phyloP scores from a whole-genome alignment of 345 rosid genomes.

The Moricandia arvensis region DNA sequence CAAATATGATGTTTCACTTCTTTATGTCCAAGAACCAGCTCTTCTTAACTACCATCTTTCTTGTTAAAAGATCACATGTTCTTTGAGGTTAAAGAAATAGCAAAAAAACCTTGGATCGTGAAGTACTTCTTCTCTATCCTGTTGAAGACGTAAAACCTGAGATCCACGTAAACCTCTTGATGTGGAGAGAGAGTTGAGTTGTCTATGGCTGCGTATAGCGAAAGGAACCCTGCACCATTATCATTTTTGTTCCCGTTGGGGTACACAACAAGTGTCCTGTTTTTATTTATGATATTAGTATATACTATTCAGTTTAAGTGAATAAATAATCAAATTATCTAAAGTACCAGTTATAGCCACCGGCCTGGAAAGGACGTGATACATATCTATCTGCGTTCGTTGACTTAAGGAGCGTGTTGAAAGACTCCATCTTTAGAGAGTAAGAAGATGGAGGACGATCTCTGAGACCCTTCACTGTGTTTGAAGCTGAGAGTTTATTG shows the following conservation, averaged over 20 bases:
- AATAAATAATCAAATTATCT: neutral
- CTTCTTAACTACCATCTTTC: no score
- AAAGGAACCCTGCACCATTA: slow-evolving; percentile 20
- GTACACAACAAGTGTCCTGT: slow-evolving; percentile 28
- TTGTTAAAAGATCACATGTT: neutral
- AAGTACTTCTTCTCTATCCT: slow-evolving; percentile 26
- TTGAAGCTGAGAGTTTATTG: slow-evolving; percentile 4
- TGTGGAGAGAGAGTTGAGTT: neutral
- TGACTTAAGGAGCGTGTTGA: slow-evolving; percentile 6
- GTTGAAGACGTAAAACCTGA: slow-evolving; percentile 32
- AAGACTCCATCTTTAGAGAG: slow-evolving; percentile 20
- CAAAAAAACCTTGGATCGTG: slow-evolving; percentile 30
- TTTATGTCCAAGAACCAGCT: no score
- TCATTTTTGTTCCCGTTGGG: slow-evolving; percentile 26
- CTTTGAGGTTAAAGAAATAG: neutral
- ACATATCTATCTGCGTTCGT: neutral
- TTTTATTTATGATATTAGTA: neutral
- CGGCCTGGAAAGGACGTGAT: slow-evolving; percentile 15
- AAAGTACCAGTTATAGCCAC: slow-evolving; percentile 14
- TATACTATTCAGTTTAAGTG: neutral
- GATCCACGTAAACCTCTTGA: slow-evolving; percentile 19
- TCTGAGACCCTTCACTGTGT: slow-evolving; percentile 7
- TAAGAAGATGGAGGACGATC: slow-evolving; percentile 21
- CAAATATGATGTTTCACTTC: no score
- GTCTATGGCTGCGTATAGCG: slow-evolving; percentile 31